A percentile compares a stretch with the other conserved stretches of the same genome.
phyloP scores from a whole-genome alignment of 306 rosid species.

The Citrullus colocynthis region DNA sequence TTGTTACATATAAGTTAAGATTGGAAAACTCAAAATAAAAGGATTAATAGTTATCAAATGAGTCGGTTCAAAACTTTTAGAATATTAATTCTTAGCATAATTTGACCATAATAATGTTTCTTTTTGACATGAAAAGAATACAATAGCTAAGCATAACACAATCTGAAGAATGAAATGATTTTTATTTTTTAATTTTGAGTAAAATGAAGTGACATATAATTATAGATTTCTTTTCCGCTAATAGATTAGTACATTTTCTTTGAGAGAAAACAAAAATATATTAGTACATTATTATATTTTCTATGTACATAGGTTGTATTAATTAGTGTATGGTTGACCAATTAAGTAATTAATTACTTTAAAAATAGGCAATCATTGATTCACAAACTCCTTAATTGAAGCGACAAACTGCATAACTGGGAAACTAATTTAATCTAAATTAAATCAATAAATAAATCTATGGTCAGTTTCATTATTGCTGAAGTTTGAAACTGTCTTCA shows the following conservation, averaged over 20 bases:
- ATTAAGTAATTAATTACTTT: neutral
- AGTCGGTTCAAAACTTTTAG: too few relatives aligned
- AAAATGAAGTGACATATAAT: neutral
- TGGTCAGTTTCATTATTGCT: neutral
- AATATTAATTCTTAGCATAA: too few relatives aligned
- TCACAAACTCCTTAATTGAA: neutral
- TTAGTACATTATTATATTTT: neutral
- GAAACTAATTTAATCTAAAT: neutral
- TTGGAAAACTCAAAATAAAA: too few relatives aligned
- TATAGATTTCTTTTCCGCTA: neutral
- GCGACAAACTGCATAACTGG: neutral
- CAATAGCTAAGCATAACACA: too few relatives aligned
- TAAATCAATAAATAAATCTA: neutral
- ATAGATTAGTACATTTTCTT: too few relatives aligned
- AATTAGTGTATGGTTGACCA: neutral
- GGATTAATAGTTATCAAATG: too few relatives aligned
- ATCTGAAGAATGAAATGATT: too few relatives aligned
- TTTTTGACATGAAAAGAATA: too few relatives aligned
- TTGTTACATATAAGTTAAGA: too few relatives aligned
- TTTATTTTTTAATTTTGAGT: too few relatives aligned
- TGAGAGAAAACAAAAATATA: too few relatives aligned
- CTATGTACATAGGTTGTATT: neutral
- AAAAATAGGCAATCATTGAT: neutral
- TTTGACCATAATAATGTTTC: too few relatives aligned
- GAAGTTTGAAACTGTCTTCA: neutral